Base-by-base conservation (phyloP, 768 basidiomycete species). In the Russula sp. region DNA sequence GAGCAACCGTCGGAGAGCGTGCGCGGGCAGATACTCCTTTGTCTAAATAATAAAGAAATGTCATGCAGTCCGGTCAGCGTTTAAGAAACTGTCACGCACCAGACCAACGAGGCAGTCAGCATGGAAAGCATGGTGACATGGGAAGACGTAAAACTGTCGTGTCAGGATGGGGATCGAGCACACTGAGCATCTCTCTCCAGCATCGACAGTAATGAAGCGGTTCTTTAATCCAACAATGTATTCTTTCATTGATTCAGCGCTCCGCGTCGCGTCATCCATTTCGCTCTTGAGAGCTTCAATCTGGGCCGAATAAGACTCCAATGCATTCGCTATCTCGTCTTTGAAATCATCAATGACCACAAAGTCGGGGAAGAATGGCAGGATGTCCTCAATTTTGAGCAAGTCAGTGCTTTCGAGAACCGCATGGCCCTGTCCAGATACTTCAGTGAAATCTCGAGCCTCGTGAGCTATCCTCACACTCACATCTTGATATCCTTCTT, bases 291-390 rank as follows among this genome's bases (percentile, higher is more conserved):
- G 81, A 36, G 79, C 78, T 59, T 95, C 94, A 52, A 98, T 98
- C 70, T 94, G 91, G 20, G 87, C 83, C 48, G 92, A 92, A 73
- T 98, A 98, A 2, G 90, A 90, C 73, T 99, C 96, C 68, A 99
- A 78, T 0, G 97, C 97, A 65, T 88, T 88, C 56, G 95, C 96
- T 68, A 98, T 98, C 76, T 98, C 96, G 70, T 96, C 92, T 75
- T 99, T 99, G 83, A 99, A 98, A 73, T 98, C 97, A 73, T 98
- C 97, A 69, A 99, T 98, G 64, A 98, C 92, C 14, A 96, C 94
- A 73, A 99, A 99, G 76, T 98, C 96, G 2, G 97, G 96, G 86
- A 99, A 98, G 86, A 98, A 99, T 6, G 97, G 97, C 20, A 99
- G 78, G 66, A 99, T 97, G 72, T 99, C 97, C 73, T 99, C 97